These are phyloP conservation scores for Colletotrichum kahawae DNA, from an alignment of 2,329 filamentous ascomycete species.

Conservation along the genomic window DNA sequence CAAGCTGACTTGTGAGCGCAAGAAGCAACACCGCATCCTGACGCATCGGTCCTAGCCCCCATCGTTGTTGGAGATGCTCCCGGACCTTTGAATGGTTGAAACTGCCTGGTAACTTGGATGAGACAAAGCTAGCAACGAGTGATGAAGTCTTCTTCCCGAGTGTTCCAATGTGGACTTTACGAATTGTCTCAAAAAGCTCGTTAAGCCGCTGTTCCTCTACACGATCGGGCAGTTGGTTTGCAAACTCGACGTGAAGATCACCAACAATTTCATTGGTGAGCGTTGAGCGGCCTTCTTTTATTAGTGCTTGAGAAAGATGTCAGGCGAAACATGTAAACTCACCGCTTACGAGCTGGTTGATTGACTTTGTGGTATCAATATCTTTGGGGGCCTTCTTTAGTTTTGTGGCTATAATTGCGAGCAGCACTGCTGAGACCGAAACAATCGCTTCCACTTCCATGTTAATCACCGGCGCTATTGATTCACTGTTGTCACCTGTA, in stretches of 20 bases:
- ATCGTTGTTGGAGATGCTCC: constrained; percentile 92
- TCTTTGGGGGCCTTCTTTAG: constrained; percentile 91
- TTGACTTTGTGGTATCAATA: constrained; percentile 91
- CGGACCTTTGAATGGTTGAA: constrained; percentile 96
- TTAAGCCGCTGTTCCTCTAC: constrained; percentile 96
- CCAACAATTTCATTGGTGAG: constrained; percentile 98
- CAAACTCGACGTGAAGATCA: constrained; percentile 97
- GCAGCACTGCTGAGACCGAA: constrained; percentile 84
- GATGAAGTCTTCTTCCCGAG: constrained; percentile 95
- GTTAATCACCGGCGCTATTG: constrained; percentile 56
- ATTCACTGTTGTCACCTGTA: not conserved
- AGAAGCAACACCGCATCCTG: constrained; percentile 90
- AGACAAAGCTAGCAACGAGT: constrained; percentile 89
- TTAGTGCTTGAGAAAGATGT: not conserved
- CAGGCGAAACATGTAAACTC: constrained; percentile 40
- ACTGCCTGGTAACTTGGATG: constrained; percentile 98
- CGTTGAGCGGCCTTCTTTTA: constrained; percentile 85
- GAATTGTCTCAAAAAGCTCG: constrained; percentile 54
- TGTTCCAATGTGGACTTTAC: constrained; percentile 86
- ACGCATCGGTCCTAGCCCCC: constrained; percentile 84
- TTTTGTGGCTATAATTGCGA: constrained; percentile 93
- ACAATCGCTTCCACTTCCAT: constrained; percentile 88
- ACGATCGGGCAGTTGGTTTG: constrained; percentile 88
- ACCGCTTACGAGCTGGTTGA: constrained; percentile 98
- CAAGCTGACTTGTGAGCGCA: constrained; percentile 89